phyloP scores from a whole-genome alignment of 1,284 basidiomycete species.

The Pterulicium gracile region DNA sequence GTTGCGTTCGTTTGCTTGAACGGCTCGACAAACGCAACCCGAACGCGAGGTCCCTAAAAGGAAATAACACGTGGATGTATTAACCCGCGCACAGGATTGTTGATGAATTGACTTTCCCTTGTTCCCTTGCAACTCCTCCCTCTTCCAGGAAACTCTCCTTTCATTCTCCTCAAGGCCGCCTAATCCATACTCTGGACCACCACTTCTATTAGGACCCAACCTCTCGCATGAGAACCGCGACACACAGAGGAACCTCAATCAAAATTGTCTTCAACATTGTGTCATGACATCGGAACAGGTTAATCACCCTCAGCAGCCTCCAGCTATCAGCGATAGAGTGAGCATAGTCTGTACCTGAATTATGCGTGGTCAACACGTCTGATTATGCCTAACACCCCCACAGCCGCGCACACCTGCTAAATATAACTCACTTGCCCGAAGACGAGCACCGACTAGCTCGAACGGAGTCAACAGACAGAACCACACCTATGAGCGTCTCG shows the following conservation, averaged over 20 bases:
- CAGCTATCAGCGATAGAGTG: too few relatives aligned
- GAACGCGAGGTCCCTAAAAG: background rate
- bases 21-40: too few relatives aligned
- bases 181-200: too few relatives aligned
- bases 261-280: too few relatives aligned
- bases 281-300: background rate
- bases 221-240: background rate
- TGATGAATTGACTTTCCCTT: background rate
- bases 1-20: too few relatives aligned
- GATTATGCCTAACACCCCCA: background rate
- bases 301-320: too few relatives aligned
- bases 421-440: background rate
- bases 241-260: too few relatives aligned
- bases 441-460: background rate
- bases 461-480: too few relatives aligned
- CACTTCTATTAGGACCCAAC: too few relatives aligned
- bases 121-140: background rate
- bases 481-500: slow-evolving; percentile 65
- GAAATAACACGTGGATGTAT: background rate
- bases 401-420: background rate
- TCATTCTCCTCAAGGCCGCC: background rate
- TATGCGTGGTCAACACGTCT: background rate
- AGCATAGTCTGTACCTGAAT: background rate
- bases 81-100: background rate
- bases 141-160: background rate